Conservation (phyloP, 2,329 filamentous ascomycete genomes). For the Diaporthe citrichinensis region DNA sequence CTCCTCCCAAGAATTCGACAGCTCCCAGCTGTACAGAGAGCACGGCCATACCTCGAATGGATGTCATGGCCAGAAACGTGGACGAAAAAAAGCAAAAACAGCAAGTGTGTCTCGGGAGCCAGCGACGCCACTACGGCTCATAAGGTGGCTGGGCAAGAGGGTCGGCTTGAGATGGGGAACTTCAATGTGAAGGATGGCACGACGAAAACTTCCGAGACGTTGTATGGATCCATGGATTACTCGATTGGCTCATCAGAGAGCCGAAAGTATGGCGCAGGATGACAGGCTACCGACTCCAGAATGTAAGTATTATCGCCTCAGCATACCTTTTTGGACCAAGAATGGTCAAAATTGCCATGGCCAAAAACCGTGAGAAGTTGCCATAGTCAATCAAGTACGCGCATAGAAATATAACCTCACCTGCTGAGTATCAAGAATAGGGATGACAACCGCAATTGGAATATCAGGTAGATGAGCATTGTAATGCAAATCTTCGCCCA, state of each 20-base stretch:
- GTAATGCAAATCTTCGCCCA: neutral
- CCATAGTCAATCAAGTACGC: too few species aligned
- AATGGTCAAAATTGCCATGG: too few species aligned
- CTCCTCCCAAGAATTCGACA: neutral
- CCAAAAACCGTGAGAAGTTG: neutral
- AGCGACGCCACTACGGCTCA: neutral
- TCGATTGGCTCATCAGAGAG: neutral
- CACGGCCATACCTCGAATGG: neutral
- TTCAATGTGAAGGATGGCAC: neutral
- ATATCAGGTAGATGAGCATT: neutral
- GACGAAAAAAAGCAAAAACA: conserved; percentile 3
- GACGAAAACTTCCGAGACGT: neutral
- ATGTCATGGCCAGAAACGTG: neutral
- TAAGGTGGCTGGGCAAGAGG: neutral
- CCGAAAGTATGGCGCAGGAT: neutral
- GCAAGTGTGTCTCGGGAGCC: neutral
- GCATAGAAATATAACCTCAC: neutral
- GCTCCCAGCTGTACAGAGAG: neutral
- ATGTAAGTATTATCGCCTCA: neutral
- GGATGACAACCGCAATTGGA: too few species aligned
- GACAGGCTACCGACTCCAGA: neutral
- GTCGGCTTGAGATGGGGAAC: neutral
- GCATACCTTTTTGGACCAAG: neutral
- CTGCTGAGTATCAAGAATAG: neutral
- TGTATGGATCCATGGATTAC: neutral